Conservation (phyloP, 2,329 filamentous ascomycete species). For the Madurella fahalii region DNA sequence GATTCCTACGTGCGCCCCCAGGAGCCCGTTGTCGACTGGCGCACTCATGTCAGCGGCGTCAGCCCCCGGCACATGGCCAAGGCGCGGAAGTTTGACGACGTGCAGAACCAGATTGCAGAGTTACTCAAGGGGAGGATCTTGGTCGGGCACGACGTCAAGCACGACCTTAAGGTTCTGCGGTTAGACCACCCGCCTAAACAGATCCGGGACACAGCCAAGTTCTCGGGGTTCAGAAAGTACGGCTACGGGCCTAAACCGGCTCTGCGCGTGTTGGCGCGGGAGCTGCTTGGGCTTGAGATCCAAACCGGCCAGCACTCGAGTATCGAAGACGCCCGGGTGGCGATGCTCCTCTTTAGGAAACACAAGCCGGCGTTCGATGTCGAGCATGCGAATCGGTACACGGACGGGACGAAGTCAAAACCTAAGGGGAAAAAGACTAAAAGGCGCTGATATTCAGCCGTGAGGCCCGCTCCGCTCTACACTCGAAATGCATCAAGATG, state of each 20-base stretch:
- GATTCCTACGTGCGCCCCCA: conserved; percentile 84
- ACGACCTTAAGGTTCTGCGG: conserved; percentile 71
- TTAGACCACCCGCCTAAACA: conserved; percentile 75
- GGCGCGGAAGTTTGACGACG: conserved; percentile 69
- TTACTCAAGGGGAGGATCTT: conserved; percentile 69
- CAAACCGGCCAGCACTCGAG: conserved; percentile 63
- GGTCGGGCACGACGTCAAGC: conserved; percentile 78
- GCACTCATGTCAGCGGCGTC: conserved; percentile 82
- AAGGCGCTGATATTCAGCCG: conserved; percentile 28
- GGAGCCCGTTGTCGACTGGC: conserved; percentile 81
- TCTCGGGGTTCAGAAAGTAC: conserved; percentile 68
- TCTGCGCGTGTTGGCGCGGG: conserved; percentile 53
- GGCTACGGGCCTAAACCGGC: conserved; percentile 65
- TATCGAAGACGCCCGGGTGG: conserved; percentile 76
- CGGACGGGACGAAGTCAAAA: conserved; percentile 34
- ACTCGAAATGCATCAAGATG: no score
- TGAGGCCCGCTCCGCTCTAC: neutral
- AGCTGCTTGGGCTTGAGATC: conserved; percentile 58
- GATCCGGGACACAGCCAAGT: conserved; percentile 79
- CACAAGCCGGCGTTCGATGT: conserved; percentile 83
- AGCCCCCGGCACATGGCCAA: conserved; percentile 65
- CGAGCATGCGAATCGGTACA: conserved; percentile 68
- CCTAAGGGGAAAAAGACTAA: conserved; percentile 39
- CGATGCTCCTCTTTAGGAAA: conserved; percentile 82
- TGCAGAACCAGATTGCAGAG: conserved; percentile 66